Percentiles rank a stretch among this genome's conserved stretches.
Conservation (phyloP, 1,284 basidiomycete species). For the Apiotrichum veenhuisii region DNA sequence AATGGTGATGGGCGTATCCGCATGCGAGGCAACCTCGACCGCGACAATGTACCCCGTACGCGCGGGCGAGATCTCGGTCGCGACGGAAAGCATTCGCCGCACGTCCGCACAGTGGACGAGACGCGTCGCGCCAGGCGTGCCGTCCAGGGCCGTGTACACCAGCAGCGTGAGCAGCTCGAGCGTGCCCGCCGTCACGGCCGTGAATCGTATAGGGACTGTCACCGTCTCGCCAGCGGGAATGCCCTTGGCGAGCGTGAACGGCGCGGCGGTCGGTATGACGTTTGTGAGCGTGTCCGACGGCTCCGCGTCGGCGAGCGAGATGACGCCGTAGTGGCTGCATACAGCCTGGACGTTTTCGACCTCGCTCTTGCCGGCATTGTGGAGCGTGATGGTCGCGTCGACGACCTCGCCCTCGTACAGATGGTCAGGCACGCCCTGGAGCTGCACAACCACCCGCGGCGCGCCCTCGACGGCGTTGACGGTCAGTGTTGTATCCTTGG, state of each 20-base stretch:
- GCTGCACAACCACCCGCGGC: constrained; percentile 39
- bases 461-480: constrained; percentile 40
- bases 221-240: constrained; percentile 27
- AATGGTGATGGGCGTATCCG: constrained; percentile 10
- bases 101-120: constrained; percentile 21
- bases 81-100: constrained; percentile 11
- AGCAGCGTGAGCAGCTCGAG: constrained; percentile 30
- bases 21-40: constrained; percentile 10
- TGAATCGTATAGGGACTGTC: constrained; percentile 25
- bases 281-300: constrained; percentile 20
- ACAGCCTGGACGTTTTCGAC: constrained; percentile 38
- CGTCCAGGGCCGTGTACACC: constrained; percentile 22
- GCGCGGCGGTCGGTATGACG: constrained; percentile 18
- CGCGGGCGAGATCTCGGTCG: constrained; percentile 2
- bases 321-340: constrained; percentile 26
- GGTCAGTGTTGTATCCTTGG: constrained; percentile 45
- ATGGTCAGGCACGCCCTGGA: constrained; percentile 25
- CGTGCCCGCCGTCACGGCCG: constrained; percentile 15
- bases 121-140: constrained; percentile 13
- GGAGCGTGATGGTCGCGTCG: constrained; percentile 26
- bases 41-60: constrained; percentile 11
- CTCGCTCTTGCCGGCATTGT: constrained; percentile 37
- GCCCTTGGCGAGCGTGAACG: constrained; percentile 27
- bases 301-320: constrained; percentile 9
- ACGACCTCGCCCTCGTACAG: constrained; percentile 43